Evolutionary conservation across 163 green algal species (phyloP).

Genomic region (Chloroidium sp.): DNA sequence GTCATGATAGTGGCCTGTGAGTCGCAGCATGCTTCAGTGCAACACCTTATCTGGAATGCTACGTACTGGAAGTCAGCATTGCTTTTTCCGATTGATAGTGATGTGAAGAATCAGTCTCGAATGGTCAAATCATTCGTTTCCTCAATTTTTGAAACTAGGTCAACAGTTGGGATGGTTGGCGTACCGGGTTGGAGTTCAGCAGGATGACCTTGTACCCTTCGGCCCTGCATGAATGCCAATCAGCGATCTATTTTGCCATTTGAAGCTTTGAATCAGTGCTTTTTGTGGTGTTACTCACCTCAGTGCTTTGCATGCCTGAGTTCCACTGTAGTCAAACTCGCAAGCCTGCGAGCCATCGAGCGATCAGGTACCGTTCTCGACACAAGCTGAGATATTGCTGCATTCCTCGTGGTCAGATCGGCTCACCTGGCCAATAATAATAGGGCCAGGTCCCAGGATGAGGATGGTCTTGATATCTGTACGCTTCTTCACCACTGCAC

Average conservation of each 20-base stretch:
- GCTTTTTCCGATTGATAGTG: no score
- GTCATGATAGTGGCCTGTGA: slow-evolving; percentile 98
- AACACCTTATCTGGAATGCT: no score
- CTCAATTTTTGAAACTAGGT: slow-evolving; percentile 2
- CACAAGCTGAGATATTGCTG: no score
- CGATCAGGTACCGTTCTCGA: no score
- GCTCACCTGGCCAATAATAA: slow-evolving; percentile 89
- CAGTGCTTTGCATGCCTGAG: slow-evolving; percentile 94
- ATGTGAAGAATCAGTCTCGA: no score
- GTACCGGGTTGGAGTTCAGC: slow-evolving; percentile 93
- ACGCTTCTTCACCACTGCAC: slow-evolving; percentile 39
- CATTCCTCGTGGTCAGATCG: not conserved
- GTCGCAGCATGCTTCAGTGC: not conserved
- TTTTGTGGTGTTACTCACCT: slow-evolving; percentile 41
- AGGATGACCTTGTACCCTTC: slow-evolving; percentile 95
- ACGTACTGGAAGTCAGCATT: no score
- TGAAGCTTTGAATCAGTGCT: no score
- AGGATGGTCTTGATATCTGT: slow-evolving; percentile 94
- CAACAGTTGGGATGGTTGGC: no score
- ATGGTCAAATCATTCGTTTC: no score
- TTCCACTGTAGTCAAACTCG: slow-evolving; percentile 99
- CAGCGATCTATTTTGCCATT: no score
- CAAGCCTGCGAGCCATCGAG: slow-evolving; percentile 61
- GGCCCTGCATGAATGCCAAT: slow-evolving; percentile 34
- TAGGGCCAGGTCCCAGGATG: slow-evolving; percentile 89